Percentiles rank a stretch among this genome's conserved stretches.
Evolutionary conservation across 2,329 filamentous ascomycete genomes (phyloP).

Genomic region (Fusarium succisae): DNA sequence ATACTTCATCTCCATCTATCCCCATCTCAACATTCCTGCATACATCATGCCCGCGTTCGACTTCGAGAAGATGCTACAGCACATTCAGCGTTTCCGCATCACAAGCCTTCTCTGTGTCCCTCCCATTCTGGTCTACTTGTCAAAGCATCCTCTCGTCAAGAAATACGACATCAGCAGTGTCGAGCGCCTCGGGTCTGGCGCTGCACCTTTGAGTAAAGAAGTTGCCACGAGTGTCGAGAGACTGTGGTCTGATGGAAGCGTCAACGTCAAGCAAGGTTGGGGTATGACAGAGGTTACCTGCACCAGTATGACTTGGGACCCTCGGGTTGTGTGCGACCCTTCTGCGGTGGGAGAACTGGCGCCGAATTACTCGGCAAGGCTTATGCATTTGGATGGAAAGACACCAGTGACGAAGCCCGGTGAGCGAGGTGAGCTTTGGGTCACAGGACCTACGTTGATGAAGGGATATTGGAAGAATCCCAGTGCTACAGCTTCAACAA

Average conservation of each 20-base stretch:
- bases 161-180: slow-evolving; percentile 77
- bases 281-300: slow-evolving; percentile 89
- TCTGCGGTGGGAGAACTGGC: slow-evolving; percentile 48
- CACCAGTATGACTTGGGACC: slow-evolving; percentile 71
- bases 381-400: slow-evolving; percentile 67
- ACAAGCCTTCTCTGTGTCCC: slow-evolving; percentile 74
- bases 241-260: slow-evolving; percentile 52
- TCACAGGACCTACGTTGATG: slow-evolving; percentile 77
- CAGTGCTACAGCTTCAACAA: slow-evolving; percentile 70
- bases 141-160: slow-evolving; percentile 72
- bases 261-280: slow-evolving; percentile 73
- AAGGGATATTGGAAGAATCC: slow-evolving; percentile 80
- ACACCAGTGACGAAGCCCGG: slow-evolving; percentile 57
- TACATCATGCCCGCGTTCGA: slow-evolving; percentile 85
- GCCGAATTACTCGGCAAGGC: slow-evolving; percentile 60
- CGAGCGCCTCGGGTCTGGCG: slow-evolving; percentile 67
- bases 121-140: slow-evolving; percentile 76
- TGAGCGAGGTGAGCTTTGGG: slow-evolving; percentile 75
- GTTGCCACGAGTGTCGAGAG: slow-evolving; percentile 58
- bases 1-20: slow-evolving; percentile 68
- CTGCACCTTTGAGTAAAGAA: slow-evolving; percentile 71
- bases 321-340: slow-evolving; percentile 58
- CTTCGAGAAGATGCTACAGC: slow-evolving; percentile 74
- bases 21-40: slow-evolving; percentile 65
- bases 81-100: slow-evolving; percentile 74